Evolutionary conservation across 2,329 filamentous ascomycete species (phyloP), one percentile per base, ranked within the genome.

Genomic region (Xylariaceae sp.): DNA sequence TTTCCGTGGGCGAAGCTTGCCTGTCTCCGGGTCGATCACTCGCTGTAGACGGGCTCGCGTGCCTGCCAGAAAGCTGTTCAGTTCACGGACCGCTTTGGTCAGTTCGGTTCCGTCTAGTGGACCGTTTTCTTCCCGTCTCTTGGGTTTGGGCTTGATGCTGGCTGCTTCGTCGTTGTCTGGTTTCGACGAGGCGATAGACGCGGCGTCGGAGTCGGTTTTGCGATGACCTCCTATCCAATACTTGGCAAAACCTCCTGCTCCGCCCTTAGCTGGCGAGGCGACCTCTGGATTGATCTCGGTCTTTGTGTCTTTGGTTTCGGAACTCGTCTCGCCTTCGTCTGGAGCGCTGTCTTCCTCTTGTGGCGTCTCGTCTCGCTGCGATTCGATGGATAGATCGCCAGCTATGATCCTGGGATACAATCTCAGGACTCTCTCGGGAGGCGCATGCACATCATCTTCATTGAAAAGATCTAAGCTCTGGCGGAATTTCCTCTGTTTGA

Each of bases 381-480:
- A 51, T 57, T 84, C 74, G 1, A 75, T 78, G 0, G 90, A 90
- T 2, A 95, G 70, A 19, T 89, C 83, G 1, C 94, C 94, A 1
- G 92, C 87, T 57, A 99, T 95, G 9, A 83, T 76, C 52, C 77
- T 84, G 2, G 94, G 94, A 59, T 90, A 99, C 10, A 97, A 71
- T 38, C 82, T 82, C 54, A 99, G 83, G 3, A 97, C 94, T 44
- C 89, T 80, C 65, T 95, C 90, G 0, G 94, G 92, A 1, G 94
- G 89, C 0, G 94, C 91, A 59, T 89, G 84, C 2, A 96, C 90
- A 47, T 94, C 87, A 3, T 89, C 89, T 58, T 83, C 80, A 46
- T 82, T 83, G 70, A 97, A 97, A 2, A 99, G 72, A 59, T 97
- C 91, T 71, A 99, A 80, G 1, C 92, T 86, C 44, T 90, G 85